These are phyloP conservation scores for Testicularia cyperi DNA, from an alignment of 1,284 basidiomycete species.

Conservation along the genomic window DNA sequence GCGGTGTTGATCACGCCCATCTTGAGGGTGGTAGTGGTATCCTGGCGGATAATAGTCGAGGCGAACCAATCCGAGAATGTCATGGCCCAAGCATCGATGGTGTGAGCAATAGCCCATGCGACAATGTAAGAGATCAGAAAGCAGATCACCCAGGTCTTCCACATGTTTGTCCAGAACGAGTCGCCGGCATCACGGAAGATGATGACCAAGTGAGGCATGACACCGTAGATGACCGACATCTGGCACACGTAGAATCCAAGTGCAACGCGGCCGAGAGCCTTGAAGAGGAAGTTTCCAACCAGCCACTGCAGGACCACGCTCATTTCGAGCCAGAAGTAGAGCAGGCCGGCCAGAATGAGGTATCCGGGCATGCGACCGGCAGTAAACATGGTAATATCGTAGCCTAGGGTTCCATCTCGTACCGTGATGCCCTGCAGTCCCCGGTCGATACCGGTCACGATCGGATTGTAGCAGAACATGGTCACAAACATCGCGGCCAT, in stretches of 20 bases:
- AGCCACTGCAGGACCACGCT: slow-evolving; percentile 62
- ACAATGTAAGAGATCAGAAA: slow-evolving; percentile 60
- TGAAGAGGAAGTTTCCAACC: slow-evolving; percentile 59
- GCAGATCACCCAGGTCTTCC: slow-evolving; percentile 60
- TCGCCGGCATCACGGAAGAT: slow-evolving; percentile 54
- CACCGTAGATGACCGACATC: slow-evolving; percentile 61
- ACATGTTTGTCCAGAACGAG: slow-evolving; percentile 61
- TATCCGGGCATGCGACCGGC: slow-evolving; percentile 34
- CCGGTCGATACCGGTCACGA: slow-evolving; percentile 53
- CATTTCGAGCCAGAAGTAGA: slow-evolving; percentile 61
- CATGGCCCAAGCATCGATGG: slow-evolving; percentile 29
- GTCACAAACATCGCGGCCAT: slow-evolving; percentile 57
- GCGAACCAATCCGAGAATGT: slow-evolving; percentile 20
- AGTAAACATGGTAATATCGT: slow-evolving; percentile 32
- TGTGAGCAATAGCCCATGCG: slow-evolving; percentile 49
- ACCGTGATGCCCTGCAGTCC: slow-evolving; percentile 56
- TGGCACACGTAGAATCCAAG: slow-evolving; percentile 63
- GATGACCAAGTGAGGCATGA: slow-evolving; percentile 61
- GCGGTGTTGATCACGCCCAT: slow-evolving; percentile 12
- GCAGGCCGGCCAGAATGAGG: slow-evolving; percentile 36
- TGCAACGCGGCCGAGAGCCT: slow-evolving; percentile 61
- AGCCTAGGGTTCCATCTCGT: slow-evolving; percentile 59
- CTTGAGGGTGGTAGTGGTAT: slow-evolving; percentile 9
- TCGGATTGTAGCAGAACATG: slow-evolving; percentile 59
- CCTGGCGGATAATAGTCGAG: slow-evolving; percentile 16